Percentiles rank a stretch among this genome's conserved stretches.
These are phyloP conservation scores for Sporothrix globosa DNA, from an alignment of 2,329 filamentous ascomycete species.

Conservation along the genomic window DNA sequence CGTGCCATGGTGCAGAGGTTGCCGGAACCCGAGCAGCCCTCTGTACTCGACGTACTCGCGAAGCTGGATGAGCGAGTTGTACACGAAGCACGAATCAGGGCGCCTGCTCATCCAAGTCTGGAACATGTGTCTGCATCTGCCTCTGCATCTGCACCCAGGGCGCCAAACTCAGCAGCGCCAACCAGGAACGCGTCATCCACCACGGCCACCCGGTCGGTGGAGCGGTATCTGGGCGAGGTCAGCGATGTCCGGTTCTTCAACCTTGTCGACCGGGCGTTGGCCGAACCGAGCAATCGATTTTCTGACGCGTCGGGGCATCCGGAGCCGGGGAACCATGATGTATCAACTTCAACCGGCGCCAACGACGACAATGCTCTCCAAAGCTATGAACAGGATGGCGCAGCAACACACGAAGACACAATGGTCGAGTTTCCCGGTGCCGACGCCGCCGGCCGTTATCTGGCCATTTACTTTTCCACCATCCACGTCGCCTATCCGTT, in stretches of 20 bases:
- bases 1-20: neutral
- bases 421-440: slow-evolving; percentile 27
- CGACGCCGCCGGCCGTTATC: slow-evolving; percentile 30
- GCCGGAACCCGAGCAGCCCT: neutral
- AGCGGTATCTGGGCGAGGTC: slow-evolving; percentile 46
- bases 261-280: slow-evolving; percentile 40
- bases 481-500: slow-evolving; percentile 46
- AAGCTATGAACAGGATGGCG: slow-evolving; percentile 37
- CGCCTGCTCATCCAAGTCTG: neutral
- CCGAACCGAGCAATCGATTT: slow-evolving; percentile 17
- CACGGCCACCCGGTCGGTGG: slow-evolving; percentile 10
- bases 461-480: slow-evolving; percentile 42
- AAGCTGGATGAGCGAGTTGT: slow-evolving; percentile 6
- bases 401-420: neutral
- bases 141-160: neutral
- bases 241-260: slow-evolving; percentile 47
- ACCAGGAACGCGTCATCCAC: neutral
- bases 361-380: slow-evolving; percentile 35
- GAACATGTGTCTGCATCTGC: too few species aligned
- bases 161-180: neutral
- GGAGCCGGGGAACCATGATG: neutral
- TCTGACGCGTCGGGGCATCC: slow-evolving; percentile 3
- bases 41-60: neutral
- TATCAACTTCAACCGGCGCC: neutral
- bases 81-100: neutral